A percentile compares a stretch with the other conserved stretches of the same genome.
These are phyloP conservation scores for Erucastrum elatum DNA, from an alignment of 345 rosid species.

Conservation along the genomic window DNA sequence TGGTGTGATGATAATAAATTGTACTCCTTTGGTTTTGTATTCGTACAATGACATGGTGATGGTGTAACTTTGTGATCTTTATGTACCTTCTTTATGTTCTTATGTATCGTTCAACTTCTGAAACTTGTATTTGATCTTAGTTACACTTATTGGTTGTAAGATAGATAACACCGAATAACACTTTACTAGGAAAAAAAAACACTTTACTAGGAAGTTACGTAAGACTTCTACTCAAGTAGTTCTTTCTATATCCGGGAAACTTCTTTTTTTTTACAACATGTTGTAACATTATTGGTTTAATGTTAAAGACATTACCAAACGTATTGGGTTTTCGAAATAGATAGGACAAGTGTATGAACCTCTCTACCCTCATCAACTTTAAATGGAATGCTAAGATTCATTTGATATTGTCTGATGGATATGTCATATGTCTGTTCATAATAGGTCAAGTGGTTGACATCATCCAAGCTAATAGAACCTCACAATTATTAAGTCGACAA, in stretches of 20 bases:
- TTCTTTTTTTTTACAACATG: neutral
- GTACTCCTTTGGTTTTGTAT: conserved; percentile 12
- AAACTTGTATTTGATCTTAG: conserved; percentile 12
- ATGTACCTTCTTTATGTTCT: neutral
- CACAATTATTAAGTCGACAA: conserved; percentile 12
- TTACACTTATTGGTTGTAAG: neutral
- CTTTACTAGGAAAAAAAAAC: neutral
- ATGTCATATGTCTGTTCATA: neutral
- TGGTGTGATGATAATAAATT: conserved; percentile 26
- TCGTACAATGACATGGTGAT: conserved; percentile 30
- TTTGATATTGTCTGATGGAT: conserved; percentile 4
- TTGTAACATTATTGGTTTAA: conserved; percentile 18
- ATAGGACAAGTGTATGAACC: conserved; percentile 15
- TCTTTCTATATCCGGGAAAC: conserved; percentile 1
- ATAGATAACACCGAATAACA: neutral
- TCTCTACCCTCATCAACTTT: neutral
- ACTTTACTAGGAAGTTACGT: neutral
- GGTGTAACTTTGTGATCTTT: conserved; percentile 24
- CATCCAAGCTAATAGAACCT: conserved; percentile 6
- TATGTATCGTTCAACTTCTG: conserved; percentile 17
- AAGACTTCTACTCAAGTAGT: conserved; percentile 4
- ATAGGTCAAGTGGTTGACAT: conserved; percentile 22
- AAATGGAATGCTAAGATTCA: neutral
- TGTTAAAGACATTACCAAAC: neutral
- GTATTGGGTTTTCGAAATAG: neutral